Conservation (phyloP, 306 rosid genomes). For the Rosa lucieae region DNA sequence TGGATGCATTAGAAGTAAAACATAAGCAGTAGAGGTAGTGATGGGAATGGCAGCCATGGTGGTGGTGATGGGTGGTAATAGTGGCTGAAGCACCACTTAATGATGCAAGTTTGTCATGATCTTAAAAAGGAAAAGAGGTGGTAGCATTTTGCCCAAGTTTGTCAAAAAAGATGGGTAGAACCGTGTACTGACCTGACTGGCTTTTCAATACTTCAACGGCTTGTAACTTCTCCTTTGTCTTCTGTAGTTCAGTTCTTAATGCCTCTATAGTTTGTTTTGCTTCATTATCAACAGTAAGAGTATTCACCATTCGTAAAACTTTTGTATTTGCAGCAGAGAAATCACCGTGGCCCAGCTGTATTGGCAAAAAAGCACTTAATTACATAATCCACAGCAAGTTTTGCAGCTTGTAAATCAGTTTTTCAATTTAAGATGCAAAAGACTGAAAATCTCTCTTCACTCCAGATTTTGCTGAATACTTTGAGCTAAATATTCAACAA, state of each 20-base stretch:
- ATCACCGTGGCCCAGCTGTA: slow-evolving; percentile 87
- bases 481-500: background rate
- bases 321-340: slow-evolving; percentile 85
- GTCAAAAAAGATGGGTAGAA: background rate
- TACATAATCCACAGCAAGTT: background rate
- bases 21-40: background rate
- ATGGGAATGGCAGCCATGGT: background rate
- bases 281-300: slow-evolving; percentile 82
- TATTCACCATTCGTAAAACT: slow-evolving; percentile 93
- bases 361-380: slow-evolving; percentile 20
- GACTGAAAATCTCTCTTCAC: background rate
- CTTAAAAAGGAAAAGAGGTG: background rate
- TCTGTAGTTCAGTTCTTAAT: slow-evolving; percentile 76
- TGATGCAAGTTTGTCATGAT: background rate
- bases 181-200: slow-evolving; percentile 57
- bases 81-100: background rate
- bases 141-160: background rate
- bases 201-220: slow-evolving; percentile 91
- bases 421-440: background rate
- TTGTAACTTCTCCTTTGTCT: slow-evolving; percentile 85
- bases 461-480: background rate
- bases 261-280: slow-evolving; percentile 97
- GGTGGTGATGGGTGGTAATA: background rate
- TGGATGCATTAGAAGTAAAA: background rate
- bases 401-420: slow-evolving; percentile 2